Conservation (phyloP, 139 green algal species). For the Chlamydomonas incerta region DNA sequence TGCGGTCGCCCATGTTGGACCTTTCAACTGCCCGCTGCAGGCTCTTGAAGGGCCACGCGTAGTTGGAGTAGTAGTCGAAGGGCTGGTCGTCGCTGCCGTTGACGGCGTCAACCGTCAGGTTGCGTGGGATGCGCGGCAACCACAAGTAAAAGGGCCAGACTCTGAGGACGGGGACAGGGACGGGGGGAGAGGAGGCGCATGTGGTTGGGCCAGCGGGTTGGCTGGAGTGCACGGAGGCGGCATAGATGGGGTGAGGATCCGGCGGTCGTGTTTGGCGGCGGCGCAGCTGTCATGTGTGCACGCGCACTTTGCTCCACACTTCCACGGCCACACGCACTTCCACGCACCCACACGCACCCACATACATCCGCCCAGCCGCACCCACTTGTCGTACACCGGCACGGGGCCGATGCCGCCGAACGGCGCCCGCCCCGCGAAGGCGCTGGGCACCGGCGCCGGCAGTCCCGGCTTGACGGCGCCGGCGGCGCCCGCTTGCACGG, state of each 20-base stretch:
- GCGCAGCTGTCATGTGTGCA: too few species aligned
- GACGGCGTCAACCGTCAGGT: slow-evolving; percentile 17
- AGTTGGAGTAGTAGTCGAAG: slow-evolving; percentile 40
- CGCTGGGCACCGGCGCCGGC: neutral
- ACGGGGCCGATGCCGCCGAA: neutral
- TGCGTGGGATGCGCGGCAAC: neutral
- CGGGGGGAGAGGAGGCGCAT: too few species aligned
- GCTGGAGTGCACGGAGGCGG: too few species aligned
- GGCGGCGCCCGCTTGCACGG: slow-evolving; percentile 3
- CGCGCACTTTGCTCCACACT: too few species aligned
- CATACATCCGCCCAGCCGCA: too few species aligned
- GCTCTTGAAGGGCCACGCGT: slow-evolving; percentile 27
- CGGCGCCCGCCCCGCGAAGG: neutral
- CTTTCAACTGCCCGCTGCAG: neutral
- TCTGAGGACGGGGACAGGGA: too few species aligned
- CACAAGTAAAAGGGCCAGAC: slow-evolving; percentile 30
- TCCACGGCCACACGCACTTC: too few species aligned
- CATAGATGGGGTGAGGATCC: too few species aligned
- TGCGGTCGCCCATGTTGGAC: slow-evolving; percentile 23
- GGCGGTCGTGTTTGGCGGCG: too few species aligned
- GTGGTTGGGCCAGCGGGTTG: too few species aligned
- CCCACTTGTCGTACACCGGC: slow-evolving; percentile 1
- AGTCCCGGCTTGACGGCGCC: neutral
- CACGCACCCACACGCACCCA: too few species aligned
- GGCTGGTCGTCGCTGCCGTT: slow-evolving; percentile 17